phyloP scores from a whole-genome alignment of 2,329 filamentous ascomycete species.

The Thelonectria rubi region DNA sequence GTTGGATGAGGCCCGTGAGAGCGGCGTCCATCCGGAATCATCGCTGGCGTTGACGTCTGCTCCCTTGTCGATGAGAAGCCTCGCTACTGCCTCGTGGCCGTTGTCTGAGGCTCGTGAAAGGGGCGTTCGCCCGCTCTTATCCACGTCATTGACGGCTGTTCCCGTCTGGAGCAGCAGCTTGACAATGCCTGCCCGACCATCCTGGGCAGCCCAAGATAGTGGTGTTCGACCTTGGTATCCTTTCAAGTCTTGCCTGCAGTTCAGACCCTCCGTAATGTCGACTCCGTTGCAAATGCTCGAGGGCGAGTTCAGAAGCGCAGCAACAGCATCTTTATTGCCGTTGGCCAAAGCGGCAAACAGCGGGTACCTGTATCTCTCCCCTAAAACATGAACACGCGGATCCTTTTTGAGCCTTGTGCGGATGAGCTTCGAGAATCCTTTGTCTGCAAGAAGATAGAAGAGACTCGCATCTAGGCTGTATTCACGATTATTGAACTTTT shows the following conservation, averaged over 20 bases:
- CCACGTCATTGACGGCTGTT: background rate
- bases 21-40: background rate
- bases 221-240: background rate
- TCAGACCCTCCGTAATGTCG: no score
- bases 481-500: background rate
- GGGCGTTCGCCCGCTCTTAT: background rate
- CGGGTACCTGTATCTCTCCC: constrained; percentile 15
- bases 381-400: background rate
- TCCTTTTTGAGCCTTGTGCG: background rate
- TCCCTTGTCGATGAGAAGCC: background rate
- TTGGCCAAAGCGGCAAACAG: constrained; percentile 18
- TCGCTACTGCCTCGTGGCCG: background rate
- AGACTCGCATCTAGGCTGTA: constrained; percentile 10
- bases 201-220: background rate
- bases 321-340: constrained; percentile 1
- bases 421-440: background rate
- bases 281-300: no score
- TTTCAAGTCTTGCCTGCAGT: no score
- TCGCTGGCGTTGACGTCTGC: background rate
- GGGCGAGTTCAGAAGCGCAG: constrained; percentile 7
- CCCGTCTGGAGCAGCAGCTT: background rate
- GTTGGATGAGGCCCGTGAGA: background rate
- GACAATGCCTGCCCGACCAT: background rate
- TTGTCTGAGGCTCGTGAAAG: background rate
- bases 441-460: constrained; percentile 23